Evolutionary conservation across 495 filamentous ascomycete genomes (phyloP).

Genomic region (Cryomyces minteri): DNA sequence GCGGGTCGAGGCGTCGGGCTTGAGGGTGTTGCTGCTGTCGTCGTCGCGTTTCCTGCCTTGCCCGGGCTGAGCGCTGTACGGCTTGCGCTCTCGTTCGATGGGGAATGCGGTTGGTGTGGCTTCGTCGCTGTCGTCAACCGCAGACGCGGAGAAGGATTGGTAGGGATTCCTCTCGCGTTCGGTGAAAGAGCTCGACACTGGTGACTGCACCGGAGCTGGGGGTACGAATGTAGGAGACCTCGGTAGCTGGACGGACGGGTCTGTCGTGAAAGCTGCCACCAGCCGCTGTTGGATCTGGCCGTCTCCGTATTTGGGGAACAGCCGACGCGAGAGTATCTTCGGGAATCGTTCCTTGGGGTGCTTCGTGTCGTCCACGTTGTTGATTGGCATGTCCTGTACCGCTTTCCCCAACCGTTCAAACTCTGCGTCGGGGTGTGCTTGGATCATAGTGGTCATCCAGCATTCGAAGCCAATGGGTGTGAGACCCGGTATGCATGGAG

Average conservation of each 20-base stretch:
- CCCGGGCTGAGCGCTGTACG: slow-evolving; percentile 36
- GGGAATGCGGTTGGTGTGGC: slow-evolving; percentile 22
- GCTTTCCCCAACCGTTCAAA: slow-evolving; percentile 55
- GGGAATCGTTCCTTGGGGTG: slow-evolving; percentile 47
- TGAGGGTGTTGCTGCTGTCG: slow-evolving; percentile 3
- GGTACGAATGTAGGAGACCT: slow-evolving; percentile 5
- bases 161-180: slow-evolving; percentile 37
- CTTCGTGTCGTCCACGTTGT: slow-evolving; percentile 47
- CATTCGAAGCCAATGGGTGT: slow-evolving; percentile 63
- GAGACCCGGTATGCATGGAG: slow-evolving; percentile 55
- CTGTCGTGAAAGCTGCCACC: slow-evolving; percentile 13
- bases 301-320: slow-evolving; percentile 37
- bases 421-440: slow-evolving; percentile 63
- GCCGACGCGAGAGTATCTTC: slow-evolving; percentile 53
- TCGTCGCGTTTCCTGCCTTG: slow-evolving; percentile 36
- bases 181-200: background rate
- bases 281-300: slow-evolving; percentile 16
- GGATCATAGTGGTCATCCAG: slow-evolving; percentile 61
- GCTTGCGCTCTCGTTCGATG: slow-evolving; percentile 44
- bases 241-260: slow-evolving; percentile 7
- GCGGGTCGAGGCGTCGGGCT: background rate
- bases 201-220: slow-evolving; percentile 4
- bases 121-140: slow-evolving; percentile 30
- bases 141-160: slow-evolving; percentile 10
- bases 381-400: slow-evolving; percentile 56